These are phyloP conservation scores for Clarireedia hainanense DNA, from an alignment of 2,329 filamentous ascomycete genomes.

Conservation along the genomic window DNA sequence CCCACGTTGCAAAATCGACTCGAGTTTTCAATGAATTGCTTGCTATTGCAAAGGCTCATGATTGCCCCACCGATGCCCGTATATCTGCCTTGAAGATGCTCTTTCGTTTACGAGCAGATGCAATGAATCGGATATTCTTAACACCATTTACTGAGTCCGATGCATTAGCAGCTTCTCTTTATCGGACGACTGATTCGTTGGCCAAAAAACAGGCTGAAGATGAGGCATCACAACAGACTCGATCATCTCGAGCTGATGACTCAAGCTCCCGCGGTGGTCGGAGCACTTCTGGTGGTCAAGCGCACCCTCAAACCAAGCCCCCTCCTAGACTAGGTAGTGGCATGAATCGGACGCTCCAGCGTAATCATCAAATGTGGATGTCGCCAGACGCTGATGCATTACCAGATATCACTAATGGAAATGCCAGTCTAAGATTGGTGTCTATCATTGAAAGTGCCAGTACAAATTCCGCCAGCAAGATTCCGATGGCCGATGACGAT, in stretches of 20 bases:
- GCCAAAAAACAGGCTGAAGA: conserved; percentile 33
- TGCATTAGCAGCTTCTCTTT: conserved; percentile 63
- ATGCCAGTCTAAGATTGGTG: conserved; percentile 26
- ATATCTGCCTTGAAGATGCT: conserved; percentile 70
- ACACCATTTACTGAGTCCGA: conserved; percentile 63
- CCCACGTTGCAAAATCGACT: conserved; percentile 55
- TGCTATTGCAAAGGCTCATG: conserved; percentile 50
- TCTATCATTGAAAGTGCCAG: conserved; percentile 16
- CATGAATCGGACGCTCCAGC: conserved; percentile 24
- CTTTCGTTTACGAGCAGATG: conserved; percentile 77
- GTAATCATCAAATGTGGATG: conserved; percentile 49
- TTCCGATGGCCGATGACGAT: not conserved
- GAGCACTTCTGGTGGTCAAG: conserved; percentile 27
- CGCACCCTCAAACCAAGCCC: conserved; percentile 31
- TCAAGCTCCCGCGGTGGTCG: conserved; percentile 22
- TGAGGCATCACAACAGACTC: conserved; percentile 34
- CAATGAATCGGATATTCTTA: conserved; percentile 67
- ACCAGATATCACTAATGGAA: conserved; percentile 35
- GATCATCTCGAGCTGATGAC: conserved; percentile 32
- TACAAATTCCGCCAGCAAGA: not conserved
- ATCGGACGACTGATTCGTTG: conserved; percentile 49
- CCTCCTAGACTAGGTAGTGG: conserved; percentile 25
- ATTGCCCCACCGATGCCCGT: conserved; percentile 60
- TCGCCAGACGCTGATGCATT: conserved; percentile 49
- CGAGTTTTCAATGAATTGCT: conserved; percentile 56